phyloP scores from a whole-genome alignment of 2,329 filamentous ascomycete genomes.

The Anthostomella pinea region DNA sequence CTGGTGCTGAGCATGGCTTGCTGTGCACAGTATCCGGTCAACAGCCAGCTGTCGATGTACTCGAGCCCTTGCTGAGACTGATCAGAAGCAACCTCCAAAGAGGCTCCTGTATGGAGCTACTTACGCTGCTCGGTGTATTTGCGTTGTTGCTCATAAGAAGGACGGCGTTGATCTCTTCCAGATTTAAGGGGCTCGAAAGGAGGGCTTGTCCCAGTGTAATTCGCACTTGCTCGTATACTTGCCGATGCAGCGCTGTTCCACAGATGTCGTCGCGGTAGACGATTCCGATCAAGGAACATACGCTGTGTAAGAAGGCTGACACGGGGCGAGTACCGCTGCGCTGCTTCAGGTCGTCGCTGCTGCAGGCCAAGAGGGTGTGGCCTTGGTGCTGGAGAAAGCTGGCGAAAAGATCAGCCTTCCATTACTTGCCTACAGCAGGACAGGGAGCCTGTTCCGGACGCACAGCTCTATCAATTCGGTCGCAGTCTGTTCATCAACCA shows the following conservation, averaged over 20 bases:
- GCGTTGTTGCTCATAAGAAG: slow-evolving; percentile 38
- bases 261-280: slow-evolving; percentile 32
- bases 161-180: slow-evolving; percentile 40
- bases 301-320: slow-evolving; percentile 39
- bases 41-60: slow-evolving; percentile 42
- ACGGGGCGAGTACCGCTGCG: slow-evolving; percentile 34
- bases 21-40: slow-evolving; percentile 41
- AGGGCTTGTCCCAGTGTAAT: slow-evolving; percentile 38
- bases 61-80: slow-evolving; percentile 30
- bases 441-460: slow-evolving; percentile 8
- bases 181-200: slow-evolving; percentile 37
- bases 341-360: slow-evolving; percentile 20
- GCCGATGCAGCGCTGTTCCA: slow-evolving; percentile 31
- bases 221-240: slow-evolving; percentile 39
- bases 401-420: background rate
- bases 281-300: slow-evolving; percentile 39
- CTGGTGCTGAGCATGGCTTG: slow-evolving; percentile 43
- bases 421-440: too few species aligned
- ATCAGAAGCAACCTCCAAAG: background rate
- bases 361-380: slow-evolving; percentile 28
- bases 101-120: slow-evolving; percentile 2
- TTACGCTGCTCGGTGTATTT: slow-evolving; percentile 28
- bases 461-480: slow-evolving; percentile 30
- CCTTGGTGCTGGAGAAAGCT: slow-evolving; percentile 31
- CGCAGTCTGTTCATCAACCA: slow-evolving; percentile 31